Conservation (phyloP, 2,329 filamentous ascomycete species). For the Aspergillus uvarum region DNA sequence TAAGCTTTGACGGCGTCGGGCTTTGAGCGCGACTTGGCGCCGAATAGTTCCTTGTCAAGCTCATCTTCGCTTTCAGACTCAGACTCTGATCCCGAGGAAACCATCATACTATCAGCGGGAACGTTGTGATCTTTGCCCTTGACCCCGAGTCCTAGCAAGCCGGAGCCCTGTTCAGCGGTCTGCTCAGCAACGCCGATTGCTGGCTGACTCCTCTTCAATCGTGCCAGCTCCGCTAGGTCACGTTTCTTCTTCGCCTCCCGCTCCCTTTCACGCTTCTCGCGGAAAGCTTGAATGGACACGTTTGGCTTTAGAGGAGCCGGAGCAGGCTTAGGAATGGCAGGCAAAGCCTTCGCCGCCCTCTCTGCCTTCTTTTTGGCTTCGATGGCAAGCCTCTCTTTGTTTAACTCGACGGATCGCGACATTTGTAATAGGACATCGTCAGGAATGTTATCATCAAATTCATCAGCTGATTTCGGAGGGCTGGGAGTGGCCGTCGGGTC, state of each 20-base stretch:
- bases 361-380: conserved; percentile 32
- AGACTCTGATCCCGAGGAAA: conserved; percentile 65
- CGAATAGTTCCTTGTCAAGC: conserved; percentile 68
- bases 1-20: conserved; percentile 47
- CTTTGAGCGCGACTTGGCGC: conserved; percentile 39
- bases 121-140: conserved; percentile 72
- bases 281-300: conserved; percentile 58
- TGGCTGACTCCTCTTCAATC: conserved; percentile 58
- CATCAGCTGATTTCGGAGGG: conserved; percentile 34
- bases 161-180: conserved; percentile 75
- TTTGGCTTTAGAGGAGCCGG: conserved; percentile 30
- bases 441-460: conserved; percentile 43
- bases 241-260: conserved; percentile 71
- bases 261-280: conserved; percentile 71
- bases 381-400: conserved; percentile 37
- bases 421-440: conserved; percentile 44
- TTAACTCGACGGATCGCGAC: conserved; percentile 44
- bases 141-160: conserved; percentile 68
- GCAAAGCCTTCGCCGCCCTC: conserved; percentile 25
- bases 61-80: conserved; percentile 75
- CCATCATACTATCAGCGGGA: conserved; percentile 81
- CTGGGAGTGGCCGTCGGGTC: conserved; percentile 38
- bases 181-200: conserved; percentile 53
- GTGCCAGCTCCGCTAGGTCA: conserved; percentile 70
- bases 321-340: conserved; percentile 26